Evolutionary conservation across 345 rosid species (phyloP).

Genomic region (Balakata baccata): DNA sequence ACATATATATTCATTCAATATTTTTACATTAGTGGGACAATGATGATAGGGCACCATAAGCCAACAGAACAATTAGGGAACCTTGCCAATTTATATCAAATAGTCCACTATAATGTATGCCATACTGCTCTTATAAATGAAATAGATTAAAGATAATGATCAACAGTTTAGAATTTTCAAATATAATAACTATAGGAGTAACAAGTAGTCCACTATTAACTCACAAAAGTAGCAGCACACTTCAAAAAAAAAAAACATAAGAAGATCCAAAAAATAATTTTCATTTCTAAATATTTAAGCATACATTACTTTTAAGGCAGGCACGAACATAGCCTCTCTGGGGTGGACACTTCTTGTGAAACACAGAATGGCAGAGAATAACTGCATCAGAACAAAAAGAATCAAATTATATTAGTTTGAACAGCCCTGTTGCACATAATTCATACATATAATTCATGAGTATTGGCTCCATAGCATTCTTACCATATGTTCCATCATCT

Average conservation of each 20-base stretch:
- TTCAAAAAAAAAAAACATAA: neutral
- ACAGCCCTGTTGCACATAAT: conserved; percentile 7
- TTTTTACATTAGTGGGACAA: neutral
- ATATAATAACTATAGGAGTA: neutral
- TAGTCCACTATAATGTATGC: neutral
- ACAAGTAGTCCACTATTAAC: neutral
- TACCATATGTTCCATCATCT: conserved; percentile 96
- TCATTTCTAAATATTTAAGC: conserved; percentile 41
- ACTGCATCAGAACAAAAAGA: conserved; percentile 46
- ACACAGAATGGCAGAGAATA: conserved; percentile 87
- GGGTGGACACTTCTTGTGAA: conserved; percentile 80
- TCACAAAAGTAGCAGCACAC: neutral
- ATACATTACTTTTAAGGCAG: conserved; percentile 96
- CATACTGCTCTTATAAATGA: neutral
- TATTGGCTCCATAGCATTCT: conserved; percentile 15
- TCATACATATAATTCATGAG: conserved; percentile 15
- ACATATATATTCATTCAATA: neutral
- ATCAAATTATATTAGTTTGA: conserved; percentile 23
- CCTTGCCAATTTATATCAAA: conserved; percentile 1
- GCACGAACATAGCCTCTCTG: conserved; percentile 81
- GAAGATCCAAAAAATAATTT: conserved; percentile 14
- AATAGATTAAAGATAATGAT: conserved; percentile 2
- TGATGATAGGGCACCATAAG: neutral
- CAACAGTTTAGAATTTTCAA: neutral
- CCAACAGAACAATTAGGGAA: neutral